These are phyloP conservation scores for Kodamaea ohmeri DNA, from an alignment of 1,139 yeast genomes.

Conservation along the genomic window DNA sequence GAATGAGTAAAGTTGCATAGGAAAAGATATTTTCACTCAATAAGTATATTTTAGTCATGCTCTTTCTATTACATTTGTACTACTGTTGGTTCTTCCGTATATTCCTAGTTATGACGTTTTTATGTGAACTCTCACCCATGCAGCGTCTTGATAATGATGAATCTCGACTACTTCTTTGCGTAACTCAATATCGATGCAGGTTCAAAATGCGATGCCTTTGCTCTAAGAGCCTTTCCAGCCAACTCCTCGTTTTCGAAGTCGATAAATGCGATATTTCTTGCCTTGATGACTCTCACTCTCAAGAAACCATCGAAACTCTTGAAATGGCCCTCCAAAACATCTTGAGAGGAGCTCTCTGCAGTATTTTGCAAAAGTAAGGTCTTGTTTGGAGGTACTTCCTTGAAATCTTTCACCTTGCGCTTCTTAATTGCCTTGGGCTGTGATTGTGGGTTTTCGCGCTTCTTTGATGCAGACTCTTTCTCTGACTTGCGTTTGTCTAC, in stretches of 20 bases:
- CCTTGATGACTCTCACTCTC: conserved; percentile 63
- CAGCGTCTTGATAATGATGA: too few relatives aligned
- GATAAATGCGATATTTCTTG: conserved; percentile 72
- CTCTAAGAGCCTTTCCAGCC: conserved; percentile 27
- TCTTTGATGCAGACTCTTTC: conserved; percentile 11
- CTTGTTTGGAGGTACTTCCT: conserved; percentile 62
- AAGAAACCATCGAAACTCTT: conserved; percentile 54
- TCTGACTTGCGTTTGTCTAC: conserved; percentile 17
- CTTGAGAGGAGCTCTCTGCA: conserved; percentile 41
- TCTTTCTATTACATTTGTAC: too few relatives aligned
- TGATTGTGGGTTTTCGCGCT: conserved; percentile 3
- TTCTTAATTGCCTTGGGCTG: conserved; percentile 14
- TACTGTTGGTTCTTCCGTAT: too few relatives aligned
- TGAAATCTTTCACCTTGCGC: conserved; percentile 27
- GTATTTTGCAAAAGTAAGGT: conserved; percentile 67
- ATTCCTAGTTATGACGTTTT: too few relatives aligned
- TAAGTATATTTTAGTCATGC: too few relatives aligned
- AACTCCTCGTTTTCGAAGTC: conserved; percentile 59
- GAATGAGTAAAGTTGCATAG: too few relatives aligned
- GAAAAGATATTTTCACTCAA: too few relatives aligned
- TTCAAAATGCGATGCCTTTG: conserved; percentile 21
- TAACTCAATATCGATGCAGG: conserved; percentile 27
- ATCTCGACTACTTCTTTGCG: conserved; percentile 36
- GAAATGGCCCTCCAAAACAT: conserved; percentile 45
- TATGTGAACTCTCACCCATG: too few relatives aligned